Conservation (phyloP, 805 yeast species). For the Wickerhamia fluorescens region DNA sequence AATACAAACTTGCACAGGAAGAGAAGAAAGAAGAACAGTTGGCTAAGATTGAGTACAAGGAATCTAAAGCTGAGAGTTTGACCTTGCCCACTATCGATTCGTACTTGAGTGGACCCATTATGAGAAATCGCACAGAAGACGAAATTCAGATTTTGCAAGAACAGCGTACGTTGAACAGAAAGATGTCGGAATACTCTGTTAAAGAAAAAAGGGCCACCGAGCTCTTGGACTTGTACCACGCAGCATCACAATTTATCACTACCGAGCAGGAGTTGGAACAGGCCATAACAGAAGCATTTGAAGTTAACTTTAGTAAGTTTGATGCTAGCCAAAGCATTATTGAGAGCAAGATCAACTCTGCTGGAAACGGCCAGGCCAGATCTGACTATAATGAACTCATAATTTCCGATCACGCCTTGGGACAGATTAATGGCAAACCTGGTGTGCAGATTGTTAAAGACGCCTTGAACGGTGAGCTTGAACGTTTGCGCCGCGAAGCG, state of each 20-base stretch:
- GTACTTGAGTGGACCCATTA: conserved; percentile 58
- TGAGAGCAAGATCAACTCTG: conserved; percentile 29
- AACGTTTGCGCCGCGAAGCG: conserved; percentile 30
- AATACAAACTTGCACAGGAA: conserved; percentile 19
- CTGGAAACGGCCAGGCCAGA: conserved; percentile 20
- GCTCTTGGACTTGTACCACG: conserved; percentile 66
- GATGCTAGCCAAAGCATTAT: conserved; percentile 26
- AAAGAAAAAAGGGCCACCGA: conserved; percentile 48
- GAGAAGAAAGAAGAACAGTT: conserved; percentile 16
- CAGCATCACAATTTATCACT: conserved; percentile 60
- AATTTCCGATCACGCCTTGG: conserved; percentile 30
- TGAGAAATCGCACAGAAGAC: conserved; percentile 66
- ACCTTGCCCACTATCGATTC: conserved; percentile 78
- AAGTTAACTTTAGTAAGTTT: conserved; percentile 29
- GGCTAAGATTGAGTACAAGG: conserved; percentile 25
- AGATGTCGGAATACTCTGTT: conserved; percentile 43
- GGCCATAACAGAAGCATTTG: conserved; percentile 54
- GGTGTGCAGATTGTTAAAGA: conserved; percentile 33
- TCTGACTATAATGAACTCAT: conserved; percentile 24
- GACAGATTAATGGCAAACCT: conserved; percentile 36
- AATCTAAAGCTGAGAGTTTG: conserved; percentile 48
- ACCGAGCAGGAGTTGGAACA: conserved; percentile 58
- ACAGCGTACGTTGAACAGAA: conserved; percentile 65
- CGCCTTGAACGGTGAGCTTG: conserved; percentile 33
- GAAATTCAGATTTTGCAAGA: conserved; percentile 50